These are phyloP conservation scores for Metschnikowia dekortorum DNA, from an alignment of 805 yeast species.

Conservation along the genomic window DNA sequence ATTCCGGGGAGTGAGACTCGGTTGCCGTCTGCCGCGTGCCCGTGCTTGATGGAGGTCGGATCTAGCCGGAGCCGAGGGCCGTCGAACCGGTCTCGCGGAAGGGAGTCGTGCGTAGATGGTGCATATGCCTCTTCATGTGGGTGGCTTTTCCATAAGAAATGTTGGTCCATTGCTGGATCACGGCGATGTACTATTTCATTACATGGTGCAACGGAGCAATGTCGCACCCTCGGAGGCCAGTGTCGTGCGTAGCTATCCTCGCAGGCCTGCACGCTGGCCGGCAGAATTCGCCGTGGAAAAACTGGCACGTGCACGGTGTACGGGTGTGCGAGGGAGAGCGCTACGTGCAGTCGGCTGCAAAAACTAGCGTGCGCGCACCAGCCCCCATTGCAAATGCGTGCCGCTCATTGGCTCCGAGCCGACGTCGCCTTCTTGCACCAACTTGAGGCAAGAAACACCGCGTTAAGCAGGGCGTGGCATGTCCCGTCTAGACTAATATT, in stretches of 20 bases:
- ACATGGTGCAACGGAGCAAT: background rate
- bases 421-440: background rate
- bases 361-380: background rate
- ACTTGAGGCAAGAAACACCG: too few relatives aligned
- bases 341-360: background rate
- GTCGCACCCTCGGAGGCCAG: background rate
- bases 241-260: background rate
- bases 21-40: background rate
- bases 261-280: too few relatives aligned
- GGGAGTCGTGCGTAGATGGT: background rate
- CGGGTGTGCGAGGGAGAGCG: background rate
- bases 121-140: background rate
- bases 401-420: background rate
- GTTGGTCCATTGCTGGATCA: background rate
- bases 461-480: too few relatives aligned
- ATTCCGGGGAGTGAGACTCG: background rate
- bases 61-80: background rate
- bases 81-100: background rate
- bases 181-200: background rate
- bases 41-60: background rate
- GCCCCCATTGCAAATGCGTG: background rate
- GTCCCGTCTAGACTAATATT: too few relatives aligned
- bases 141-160: background rate
- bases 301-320: background rate
- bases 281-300: too few relatives aligned